Evolutionary conservation across 306 rosid species (phyloP).

Genomic region (Acacia confusa): DNA sequence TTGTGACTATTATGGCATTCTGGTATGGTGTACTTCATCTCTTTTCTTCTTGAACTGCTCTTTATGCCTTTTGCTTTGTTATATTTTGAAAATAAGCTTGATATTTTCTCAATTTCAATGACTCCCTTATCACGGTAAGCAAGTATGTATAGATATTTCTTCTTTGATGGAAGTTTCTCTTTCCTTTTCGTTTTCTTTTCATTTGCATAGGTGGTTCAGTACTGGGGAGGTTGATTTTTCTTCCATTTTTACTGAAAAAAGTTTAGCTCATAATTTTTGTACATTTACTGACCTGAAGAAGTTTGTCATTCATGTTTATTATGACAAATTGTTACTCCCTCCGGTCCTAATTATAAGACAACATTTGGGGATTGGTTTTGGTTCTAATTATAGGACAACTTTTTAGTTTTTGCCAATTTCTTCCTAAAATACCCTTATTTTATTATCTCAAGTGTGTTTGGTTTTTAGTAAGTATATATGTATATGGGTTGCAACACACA

Average conservation of each 20-base stretch:
- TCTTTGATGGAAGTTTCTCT: neutral
- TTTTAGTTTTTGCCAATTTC: no score
- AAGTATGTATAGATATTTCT: neutral
- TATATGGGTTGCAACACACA: no score
- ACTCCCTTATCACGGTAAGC: neutral
- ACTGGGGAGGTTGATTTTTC: neutral
- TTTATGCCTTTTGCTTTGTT: neutral
- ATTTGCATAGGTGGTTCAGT: neutral
- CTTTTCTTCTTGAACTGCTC: conserved; percentile 19
- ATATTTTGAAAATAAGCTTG: conserved; percentile 2
- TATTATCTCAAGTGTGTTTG: no score
- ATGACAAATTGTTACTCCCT: neutral
- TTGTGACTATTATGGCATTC: conserved; percentile 86
- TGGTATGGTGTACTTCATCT: conserved; percentile 57
- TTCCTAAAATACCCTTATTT: no score
- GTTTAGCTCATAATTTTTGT: neutral
- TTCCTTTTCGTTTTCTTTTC: neutral
- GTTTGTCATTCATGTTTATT: conserved; percentile 14
- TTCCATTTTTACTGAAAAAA: neutral
- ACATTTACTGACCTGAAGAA: conserved; percentile 5
- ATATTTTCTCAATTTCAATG: conserved; percentile 6
- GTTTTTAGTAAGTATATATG: no score
- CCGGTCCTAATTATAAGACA: no score
- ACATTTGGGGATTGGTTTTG: no score
- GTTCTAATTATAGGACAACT: no score